Base-by-base conservation (phyloP, 2,329 filamentous ascomycete genomes). In the Cladosporium cucumerinum region DNA sequence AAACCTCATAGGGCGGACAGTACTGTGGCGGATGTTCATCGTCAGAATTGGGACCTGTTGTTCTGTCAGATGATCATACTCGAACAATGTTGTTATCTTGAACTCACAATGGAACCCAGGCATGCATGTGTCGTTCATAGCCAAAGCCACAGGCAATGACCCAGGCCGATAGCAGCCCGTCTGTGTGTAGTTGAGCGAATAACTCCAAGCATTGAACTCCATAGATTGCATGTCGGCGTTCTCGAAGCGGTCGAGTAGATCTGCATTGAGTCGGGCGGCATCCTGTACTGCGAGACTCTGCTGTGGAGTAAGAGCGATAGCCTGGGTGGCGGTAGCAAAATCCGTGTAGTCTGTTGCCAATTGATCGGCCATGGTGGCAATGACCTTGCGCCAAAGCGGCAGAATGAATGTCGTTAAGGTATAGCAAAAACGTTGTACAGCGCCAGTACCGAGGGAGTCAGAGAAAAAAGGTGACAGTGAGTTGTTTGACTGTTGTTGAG, bases 21-120 rank as follows among this genome's bases (percentile, higher is more conserved):
- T 67, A 75, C 65, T 76, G 73, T 3, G 74, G 74, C 26, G 74
- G 74, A 36, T 69, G 55, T 14, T 67, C 51, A 52, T 71, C 61
- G 46, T 65, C 64, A 21, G 72, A 74, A 54, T 72, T 69, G 16
- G 71, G 72, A 58, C 72, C 72, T 72, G 62, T 23, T 11, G 30
- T 3, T 30, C 25, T 11, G 16, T 61, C 7, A 61, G 58, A 8
- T 26, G 39, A 8, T 21, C n/a, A 12, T 21, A 21, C 39, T 46
- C 39, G 39, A 46, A 11, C 39, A 12, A 5, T 21, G 3, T 46
- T 46, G 8, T 3, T 21, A 3, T 23, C 18, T 46, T 4, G 14
- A 23, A 66, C 72, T 46, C 62, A 72, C 71, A 74, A 43, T 69
- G 61, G 43, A 72, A 75, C 5, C 73, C 73, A 11, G 66, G 67